Conservation (phyloP, 139 green algal genomes). For the Tetraselmis chui region DNA sequence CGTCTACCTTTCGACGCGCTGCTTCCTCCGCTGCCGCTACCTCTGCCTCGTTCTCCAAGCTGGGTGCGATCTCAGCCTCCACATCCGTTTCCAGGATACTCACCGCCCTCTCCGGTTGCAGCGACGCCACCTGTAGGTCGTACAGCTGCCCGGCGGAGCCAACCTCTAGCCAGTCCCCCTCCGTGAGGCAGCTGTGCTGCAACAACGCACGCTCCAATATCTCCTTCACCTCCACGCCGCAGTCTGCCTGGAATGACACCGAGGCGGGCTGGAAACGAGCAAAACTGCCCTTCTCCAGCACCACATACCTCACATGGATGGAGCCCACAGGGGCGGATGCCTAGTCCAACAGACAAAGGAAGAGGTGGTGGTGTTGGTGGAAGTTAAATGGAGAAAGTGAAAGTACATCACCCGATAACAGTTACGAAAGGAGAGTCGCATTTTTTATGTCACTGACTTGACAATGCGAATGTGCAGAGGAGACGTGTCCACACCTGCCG, state of each 20-base stretch:
- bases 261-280: conserved; percentile 53
- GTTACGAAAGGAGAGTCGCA: too few species aligned
- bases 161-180: conserved; percentile 66
- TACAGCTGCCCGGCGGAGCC: neutral
- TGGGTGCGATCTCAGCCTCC: conserved; percentile 69
- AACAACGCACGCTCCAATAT: conserved; percentile 58
- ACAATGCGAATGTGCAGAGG: too few species aligned
- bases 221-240: conserved; percentile 26
- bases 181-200: conserved; percentile 48
- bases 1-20: neutral
- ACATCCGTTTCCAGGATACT: conserved; percentile 69
- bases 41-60: conserved; percentile 52
- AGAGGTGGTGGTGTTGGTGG: too few species aligned
- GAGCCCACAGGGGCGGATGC: neutral
- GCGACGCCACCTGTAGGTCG: conserved; percentile 49
- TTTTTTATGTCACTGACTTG: too few species aligned
- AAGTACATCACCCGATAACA: too few species aligned
- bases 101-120: conserved; percentile 43
- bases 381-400: too few species aligned
- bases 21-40: conserved; percentile 3
- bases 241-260: conserved; percentile 61
- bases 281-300: conserved; percentile 24
- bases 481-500: neutral
- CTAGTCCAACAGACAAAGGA: too few species aligned
- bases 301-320: neutral